Conservation (phyloP, 1,284 basidiomycete species). For the Ustanciosporium gigantosporum region DNA sequence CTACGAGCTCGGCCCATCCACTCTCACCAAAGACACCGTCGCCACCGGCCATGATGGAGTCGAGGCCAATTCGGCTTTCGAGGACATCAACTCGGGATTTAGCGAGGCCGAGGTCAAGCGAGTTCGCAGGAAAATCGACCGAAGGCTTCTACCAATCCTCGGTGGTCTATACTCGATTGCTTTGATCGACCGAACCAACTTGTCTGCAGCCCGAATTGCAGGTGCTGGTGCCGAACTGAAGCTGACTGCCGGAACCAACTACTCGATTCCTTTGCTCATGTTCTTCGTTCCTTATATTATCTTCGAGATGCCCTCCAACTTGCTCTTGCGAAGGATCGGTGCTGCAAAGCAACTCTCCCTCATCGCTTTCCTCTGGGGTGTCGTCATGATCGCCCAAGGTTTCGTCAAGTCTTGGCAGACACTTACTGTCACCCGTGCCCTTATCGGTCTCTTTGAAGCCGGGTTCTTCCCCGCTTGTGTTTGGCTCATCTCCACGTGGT, state of each 20-base stretch:
- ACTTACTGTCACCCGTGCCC: slow-evolving; percentile 61
- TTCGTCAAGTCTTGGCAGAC: slow-evolving; percentile 42
- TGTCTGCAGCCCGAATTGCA: slow-evolving; percentile 47
- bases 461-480: slow-evolving; percentile 58
- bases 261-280: slow-evolving; percentile 58
- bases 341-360: slow-evolving; percentile 58
- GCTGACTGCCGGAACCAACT: slow-evolving; percentile 49
- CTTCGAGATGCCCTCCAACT: slow-evolving; percentile 48
- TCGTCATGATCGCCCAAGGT: slow-evolving; percentile 60
- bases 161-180: slow-evolving; percentile 60
- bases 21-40: slow-evolving; percentile 25
- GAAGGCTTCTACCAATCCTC: slow-evolving; percentile 60
- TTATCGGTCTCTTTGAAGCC: slow-evolving; percentile 61
- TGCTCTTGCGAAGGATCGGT: slow-evolving; percentile 60
- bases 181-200: slow-evolving; percentile 57
- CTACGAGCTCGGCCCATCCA: slow-evolving; percentile 15
- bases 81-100: slow-evolving; percentile 44
- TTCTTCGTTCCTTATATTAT: slow-evolving; percentile 62
- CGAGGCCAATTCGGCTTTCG: slow-evolving; percentile 23
- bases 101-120: slow-evolving; percentile 39
- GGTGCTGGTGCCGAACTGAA: slow-evolving; percentile 45
- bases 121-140: slow-evolving; percentile 57
- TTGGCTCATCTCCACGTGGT: slow-evolving; percentile 64
- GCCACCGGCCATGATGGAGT: slow-evolving; percentile 10
- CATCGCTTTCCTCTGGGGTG: slow-evolving; percentile 61